These are phyloP conservation scores for Sporothrix phasma DNA, from an alignment of 2,329 filamentous ascomycete genomes.

Conservation along the genomic window DNA sequence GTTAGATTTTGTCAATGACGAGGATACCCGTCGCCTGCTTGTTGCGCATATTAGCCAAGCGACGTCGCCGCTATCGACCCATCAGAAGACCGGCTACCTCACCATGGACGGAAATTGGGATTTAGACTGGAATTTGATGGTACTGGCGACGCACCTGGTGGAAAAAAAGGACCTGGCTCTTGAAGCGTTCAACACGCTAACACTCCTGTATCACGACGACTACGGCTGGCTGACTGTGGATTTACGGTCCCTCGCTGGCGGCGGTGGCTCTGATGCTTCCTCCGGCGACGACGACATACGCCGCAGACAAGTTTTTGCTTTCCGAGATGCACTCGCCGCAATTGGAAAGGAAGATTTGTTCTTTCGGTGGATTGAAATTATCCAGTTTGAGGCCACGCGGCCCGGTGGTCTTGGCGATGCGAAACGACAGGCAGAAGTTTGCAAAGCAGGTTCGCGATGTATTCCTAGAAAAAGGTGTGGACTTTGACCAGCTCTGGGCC, in stretches of 20 bases:
- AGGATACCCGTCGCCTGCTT: slow-evolving; percentile 46
- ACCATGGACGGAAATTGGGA: slow-evolving; percentile 82
- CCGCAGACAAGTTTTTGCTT: slow-evolving; percentile 65
- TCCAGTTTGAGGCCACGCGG: slow-evolving; percentile 74
- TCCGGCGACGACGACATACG: slow-evolving; percentile 45
- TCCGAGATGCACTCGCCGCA: slow-evolving; percentile 63
- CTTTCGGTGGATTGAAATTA: slow-evolving; percentile 84
- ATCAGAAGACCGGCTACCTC: slow-evolving; percentile 76
- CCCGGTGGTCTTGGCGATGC: slow-evolving; percentile 64
- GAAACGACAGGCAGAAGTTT: slow-evolving; percentile 60
- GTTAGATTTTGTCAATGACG: slow-evolving; percentile 40
- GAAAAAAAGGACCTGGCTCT: slow-evolving; percentile 50
- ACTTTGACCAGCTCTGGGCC: slow-evolving; percentile 73
- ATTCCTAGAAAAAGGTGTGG: slow-evolving; percentile 64
- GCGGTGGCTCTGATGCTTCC: not conserved
- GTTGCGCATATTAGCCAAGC: slow-evolving; percentile 56
- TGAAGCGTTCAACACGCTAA: slow-evolving; percentile 60
- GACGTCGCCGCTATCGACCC: slow-evolving; percentile 55
- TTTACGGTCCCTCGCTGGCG: slow-evolving; percentile 33
- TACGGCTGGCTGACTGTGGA: slow-evolving; percentile 65
- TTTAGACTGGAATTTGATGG: slow-evolving; percentile 75
- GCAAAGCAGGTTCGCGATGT: slow-evolving; percentile 65
- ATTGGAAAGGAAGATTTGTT: slow-evolving; percentile 84
- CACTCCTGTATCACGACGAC: slow-evolving; percentile 57
- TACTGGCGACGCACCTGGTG: slow-evolving; percentile 59